phyloP scores from a whole-genome alignment of 306 rosid species.

The Pachyrhizus erosus region DNA sequence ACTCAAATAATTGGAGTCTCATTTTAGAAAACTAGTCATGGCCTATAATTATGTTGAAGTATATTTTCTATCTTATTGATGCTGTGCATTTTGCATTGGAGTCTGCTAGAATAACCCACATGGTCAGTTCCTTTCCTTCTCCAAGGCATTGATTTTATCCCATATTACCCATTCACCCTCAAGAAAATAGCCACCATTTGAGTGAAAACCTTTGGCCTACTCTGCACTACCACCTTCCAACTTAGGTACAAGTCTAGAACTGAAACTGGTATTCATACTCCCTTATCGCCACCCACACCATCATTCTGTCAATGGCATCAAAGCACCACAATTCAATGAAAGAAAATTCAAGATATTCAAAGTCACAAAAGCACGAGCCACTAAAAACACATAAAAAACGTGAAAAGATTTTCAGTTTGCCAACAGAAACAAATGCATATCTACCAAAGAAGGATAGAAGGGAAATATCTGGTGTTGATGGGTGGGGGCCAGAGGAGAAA shows the following conservation, averaged over 20 bases:
- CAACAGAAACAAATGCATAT: neutral
- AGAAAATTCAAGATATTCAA: neutral
- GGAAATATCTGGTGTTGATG: neutral
- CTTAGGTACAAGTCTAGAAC: constrained; percentile 71
- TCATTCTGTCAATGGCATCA: too few relatives aligned
- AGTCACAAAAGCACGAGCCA: neutral
- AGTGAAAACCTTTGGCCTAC: constrained; percentile 66
- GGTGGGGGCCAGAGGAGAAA: constrained; percentile 17
- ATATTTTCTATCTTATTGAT: neutral
- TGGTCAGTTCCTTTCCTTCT: constrained; percentile 79
- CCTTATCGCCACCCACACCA: too few relatives aligned
- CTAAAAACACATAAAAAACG: neutral
- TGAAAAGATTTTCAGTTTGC: constrained; percentile 3
- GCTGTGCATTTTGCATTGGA: neutral
- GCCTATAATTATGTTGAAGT: neutral
- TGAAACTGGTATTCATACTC: constrained; percentile 82
- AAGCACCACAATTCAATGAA: too few relatives aligned
- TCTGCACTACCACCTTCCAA: constrained; percentile 71
- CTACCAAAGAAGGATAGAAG: constrained; percentile 45
- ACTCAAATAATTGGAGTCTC: neutral
- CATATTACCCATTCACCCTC: constrained; percentile 58
- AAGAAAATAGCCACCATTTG: constrained; percentile 76
- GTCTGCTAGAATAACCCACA: constrained; percentile 30
- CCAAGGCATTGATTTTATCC: constrained; percentile 76
- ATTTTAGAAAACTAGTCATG: neutral